Evolutionary conservation across 371 early-diverging fungal genomes (phyloP).

Genomic region (Mortierella sp.): DNA sequence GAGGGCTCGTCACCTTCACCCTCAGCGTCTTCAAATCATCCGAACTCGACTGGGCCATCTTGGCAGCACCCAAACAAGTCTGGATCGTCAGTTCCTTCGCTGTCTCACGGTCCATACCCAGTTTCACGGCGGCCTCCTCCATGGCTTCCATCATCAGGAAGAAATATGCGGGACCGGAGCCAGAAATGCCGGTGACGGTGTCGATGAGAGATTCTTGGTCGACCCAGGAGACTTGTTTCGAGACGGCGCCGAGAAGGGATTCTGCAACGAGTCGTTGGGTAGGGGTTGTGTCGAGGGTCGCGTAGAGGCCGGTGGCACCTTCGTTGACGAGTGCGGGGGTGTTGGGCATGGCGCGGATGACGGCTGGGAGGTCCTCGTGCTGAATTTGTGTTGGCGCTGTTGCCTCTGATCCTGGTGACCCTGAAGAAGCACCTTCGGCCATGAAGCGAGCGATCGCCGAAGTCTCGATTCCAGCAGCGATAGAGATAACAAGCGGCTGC

Average conservation of each 20-base stretch:
- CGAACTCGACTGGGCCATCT: slow-evolving; percentile 81
- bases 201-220: slow-evolving; percentile 83
- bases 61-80: slow-evolving; percentile 92
- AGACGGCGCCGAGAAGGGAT: slow-evolving; percentile 77
- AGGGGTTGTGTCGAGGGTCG: slow-evolving; percentile 67
- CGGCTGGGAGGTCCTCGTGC: slow-evolving; percentile 53
- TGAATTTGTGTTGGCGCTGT: slow-evolving; percentile 2
- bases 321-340: slow-evolving; percentile 91
- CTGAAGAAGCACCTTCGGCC: slow-evolving; percentile 31
- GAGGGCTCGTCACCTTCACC: slow-evolving; percentile 91
- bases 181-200: slow-evolving; percentile 91
- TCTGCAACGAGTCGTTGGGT: slow-evolving; percentile 76
- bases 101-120: slow-evolving; percentile 83
- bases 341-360: slow-evolving; percentile 96
- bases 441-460: slow-evolving; percentile 83
- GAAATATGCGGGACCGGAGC: slow-evolving; percentile 95
- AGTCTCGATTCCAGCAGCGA: slow-evolving; percentile 91
- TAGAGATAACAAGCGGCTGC: slow-evolving; percentile 83
- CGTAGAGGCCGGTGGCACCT: slow-evolving; percentile 92
- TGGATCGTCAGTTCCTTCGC: slow-evolving; percentile 88
- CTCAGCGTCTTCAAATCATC: slow-evolving; percentile 86
- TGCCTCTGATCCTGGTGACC: slow-evolving; percentile 11
- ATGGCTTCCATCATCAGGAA: slow-evolving; percentile 93
- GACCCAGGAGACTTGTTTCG: slow-evolving; percentile 87
- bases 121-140: slow-evolving; percentile 84